Evolutionary conservation across 2,329 filamentous ascomycete genomes (phyloP).

Genomic region (Colletotrichum shisoi): DNA sequence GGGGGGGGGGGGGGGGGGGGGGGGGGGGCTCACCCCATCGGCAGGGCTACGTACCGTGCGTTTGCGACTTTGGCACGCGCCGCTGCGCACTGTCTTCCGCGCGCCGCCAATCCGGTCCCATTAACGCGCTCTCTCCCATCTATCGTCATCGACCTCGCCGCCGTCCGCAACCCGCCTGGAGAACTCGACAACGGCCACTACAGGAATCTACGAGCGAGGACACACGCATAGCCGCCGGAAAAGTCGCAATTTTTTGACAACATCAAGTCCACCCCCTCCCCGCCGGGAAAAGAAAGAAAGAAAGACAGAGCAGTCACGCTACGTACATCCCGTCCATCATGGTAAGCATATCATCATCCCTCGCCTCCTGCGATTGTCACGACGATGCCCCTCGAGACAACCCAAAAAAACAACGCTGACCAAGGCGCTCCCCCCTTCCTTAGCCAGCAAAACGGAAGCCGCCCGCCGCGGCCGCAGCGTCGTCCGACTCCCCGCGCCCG

Average conservation of each 20-base stretch:
- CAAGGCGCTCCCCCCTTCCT: not conserved
- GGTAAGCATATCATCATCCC: not conserved
- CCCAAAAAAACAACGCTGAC: too few species aligned
- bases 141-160: slow-evolving; percentile 28
- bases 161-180: not conserved
- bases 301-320: not conserved
- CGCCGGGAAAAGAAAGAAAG: not conserved
- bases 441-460: slow-evolving; percentile 65
- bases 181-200: not conserved
- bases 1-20: too few species aligned
- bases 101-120: slow-evolving; percentile 9
- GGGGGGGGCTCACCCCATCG: not conserved
- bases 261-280: too few species aligned
- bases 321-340: not conserved
- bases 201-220: not conserved
- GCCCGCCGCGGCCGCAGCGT: slow-evolving; percentile 41
- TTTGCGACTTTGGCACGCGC: not conserved
- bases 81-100: slow-evolving; percentile 2
- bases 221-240: not conserved
- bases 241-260: not conserved
- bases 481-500: slow-evolving; percentile 47
- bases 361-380: too few species aligned
- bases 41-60: slow-evolving; percentile 16
- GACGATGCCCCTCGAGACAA: not conserved
- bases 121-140: slow-evolving; percentile 33